Evolutionary conservation across 2,329 filamentous ascomycete species (phyloP).

Genomic region (Trichoderma citrinoviride): DNA sequence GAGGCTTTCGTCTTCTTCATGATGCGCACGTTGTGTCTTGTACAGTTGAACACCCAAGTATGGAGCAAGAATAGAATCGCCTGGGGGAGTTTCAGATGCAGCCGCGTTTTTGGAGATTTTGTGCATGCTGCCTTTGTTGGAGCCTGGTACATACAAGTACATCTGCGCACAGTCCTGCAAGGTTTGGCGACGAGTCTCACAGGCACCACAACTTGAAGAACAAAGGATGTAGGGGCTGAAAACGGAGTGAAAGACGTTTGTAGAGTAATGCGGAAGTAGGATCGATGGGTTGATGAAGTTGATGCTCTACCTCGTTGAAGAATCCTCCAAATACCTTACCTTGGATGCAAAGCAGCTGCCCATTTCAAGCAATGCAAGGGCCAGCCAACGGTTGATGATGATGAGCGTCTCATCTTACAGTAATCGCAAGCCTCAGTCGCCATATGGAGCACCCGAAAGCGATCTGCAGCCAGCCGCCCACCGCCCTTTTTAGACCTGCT

Average conservation of each 20-base stretch:
- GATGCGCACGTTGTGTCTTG: background rate
- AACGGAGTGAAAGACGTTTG: background rate
- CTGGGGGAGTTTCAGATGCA: background rate
- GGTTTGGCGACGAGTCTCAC: background rate
- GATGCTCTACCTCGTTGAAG: too few species aligned
- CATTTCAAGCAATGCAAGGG: background rate
- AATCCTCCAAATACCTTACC: too few species aligned
- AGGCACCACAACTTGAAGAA: background rate
- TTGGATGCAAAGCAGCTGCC: background rate
- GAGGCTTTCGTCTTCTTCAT: background rate
- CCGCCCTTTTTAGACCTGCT: background rate
- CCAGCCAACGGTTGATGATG: background rate
- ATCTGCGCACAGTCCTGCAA: background rate
- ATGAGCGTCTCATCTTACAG: conserved; percentile 10
- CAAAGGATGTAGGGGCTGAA: background rate
- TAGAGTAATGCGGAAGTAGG: background rate
- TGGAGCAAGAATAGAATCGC: background rate
- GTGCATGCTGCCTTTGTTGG: background rate
- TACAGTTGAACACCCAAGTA: too few species aligned
- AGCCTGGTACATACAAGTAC: too few species aligned
- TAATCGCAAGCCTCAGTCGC: background rate
- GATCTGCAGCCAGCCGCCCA: conserved; percentile 9
- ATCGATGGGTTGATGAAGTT: too few species aligned
- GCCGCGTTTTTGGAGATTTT: background rate
- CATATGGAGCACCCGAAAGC: background rate